Conservation (phyloP, 2,329 filamentous ascomycete genomes). For the Beauveria sp. region DNA sequence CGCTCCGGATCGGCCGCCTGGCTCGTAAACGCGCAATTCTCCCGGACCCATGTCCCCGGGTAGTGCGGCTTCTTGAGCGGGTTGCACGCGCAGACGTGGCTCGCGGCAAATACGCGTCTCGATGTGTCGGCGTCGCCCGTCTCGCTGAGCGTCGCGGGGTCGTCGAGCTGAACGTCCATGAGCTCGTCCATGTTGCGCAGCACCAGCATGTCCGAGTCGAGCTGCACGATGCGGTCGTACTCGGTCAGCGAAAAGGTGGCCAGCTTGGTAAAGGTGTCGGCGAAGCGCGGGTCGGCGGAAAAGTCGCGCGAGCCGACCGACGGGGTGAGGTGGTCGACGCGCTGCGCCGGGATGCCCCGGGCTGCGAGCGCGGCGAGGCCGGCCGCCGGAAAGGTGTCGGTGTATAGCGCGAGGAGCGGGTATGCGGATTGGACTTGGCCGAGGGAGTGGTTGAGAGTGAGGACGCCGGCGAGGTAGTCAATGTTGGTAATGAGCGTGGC, state of each 20-base stretch:
- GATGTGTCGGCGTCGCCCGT: conserved; percentile 16
- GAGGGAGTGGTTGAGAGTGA: conserved; percentile 74
- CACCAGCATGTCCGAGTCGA: conserved; percentile 85
- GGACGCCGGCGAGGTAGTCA: conserved; percentile 71
- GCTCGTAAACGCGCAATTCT: conserved; percentile 51
- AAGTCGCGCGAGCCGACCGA: conserved; percentile 53
- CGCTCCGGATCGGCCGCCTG: conserved; percentile 40
- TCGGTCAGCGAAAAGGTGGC: conserved; percentile 68
- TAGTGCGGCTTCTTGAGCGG: conserved; percentile 73
- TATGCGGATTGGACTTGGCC: conserved; percentile 58
- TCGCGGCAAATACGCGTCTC: conserved; percentile 67
- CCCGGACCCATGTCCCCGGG: conserved; percentile 57
- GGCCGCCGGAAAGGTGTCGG: conserved; percentile 61
- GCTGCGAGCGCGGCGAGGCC: conserved; percentile 62
- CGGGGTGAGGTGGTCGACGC: conserved; percentile 66
- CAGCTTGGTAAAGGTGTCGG: conserved; percentile 86
- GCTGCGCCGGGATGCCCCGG: conserved; percentile 61
- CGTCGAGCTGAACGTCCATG: conserved; percentile 72
- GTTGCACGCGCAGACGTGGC: conserved; percentile 82
- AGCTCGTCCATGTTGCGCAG: conserved; percentile 84
- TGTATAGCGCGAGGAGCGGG: conserved; percentile 77
- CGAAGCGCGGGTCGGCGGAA: conserved; percentile 72
- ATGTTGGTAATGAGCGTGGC: conserved; percentile 81
- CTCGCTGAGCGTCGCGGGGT: conserved; percentile 16
- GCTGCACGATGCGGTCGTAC: conserved; percentile 72